Evolutionary conservation across 805 yeast genomes (phyloP).

Genomic region (Peterozyma xylosa): DNA sequence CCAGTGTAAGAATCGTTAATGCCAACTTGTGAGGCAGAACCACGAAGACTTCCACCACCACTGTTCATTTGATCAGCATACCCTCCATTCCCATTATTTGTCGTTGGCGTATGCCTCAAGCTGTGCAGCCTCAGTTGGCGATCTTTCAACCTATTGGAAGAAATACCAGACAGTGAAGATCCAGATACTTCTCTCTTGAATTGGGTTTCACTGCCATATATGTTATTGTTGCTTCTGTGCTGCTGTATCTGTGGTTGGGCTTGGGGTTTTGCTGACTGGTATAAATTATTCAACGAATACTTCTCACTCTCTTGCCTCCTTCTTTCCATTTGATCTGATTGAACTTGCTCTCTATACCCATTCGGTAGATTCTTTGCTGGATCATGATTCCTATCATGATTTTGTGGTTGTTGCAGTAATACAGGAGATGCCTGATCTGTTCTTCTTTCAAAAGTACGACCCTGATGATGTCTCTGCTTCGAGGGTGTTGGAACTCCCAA

Average conservation of each 20-base stretch:
- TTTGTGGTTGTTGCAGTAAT: constrained; percentile 4
- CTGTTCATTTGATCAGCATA: too few relatives aligned
- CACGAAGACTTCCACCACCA: too few relatives aligned
- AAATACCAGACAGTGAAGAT: not conserved
- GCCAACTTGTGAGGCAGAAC: too few relatives aligned
- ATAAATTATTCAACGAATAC: constrained; percentile 9
- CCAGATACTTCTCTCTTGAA: not conserved
- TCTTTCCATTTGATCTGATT: not conserved
- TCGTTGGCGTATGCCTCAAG: too few relatives aligned
- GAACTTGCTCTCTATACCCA: constrained; percentile 2
- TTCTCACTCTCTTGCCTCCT: constrained; percentile 2
- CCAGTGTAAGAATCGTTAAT: too few relatives aligned
- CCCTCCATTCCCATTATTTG: too few relatives aligned
- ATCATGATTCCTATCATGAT: constrained; percentile 1
- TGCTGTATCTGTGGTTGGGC: not conserved
- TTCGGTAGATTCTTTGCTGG: constrained; percentile 9
- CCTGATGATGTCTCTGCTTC: too few relatives aligned
- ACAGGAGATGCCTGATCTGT: not conserved
- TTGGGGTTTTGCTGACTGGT: constrained; percentile 3
- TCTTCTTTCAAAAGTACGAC: too few relatives aligned
- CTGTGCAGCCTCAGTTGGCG: constrained; percentile 5
- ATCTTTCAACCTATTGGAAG: constrained; percentile 8
- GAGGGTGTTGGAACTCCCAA: constrained; percentile 9
- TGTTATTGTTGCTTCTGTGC: not conserved
- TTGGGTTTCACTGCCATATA: not conserved